These are phyloP conservation scores for Dipodascopsis uninucleata DNA, from an alignment of 805 yeast species.

Conservation along the genomic window DNA sequence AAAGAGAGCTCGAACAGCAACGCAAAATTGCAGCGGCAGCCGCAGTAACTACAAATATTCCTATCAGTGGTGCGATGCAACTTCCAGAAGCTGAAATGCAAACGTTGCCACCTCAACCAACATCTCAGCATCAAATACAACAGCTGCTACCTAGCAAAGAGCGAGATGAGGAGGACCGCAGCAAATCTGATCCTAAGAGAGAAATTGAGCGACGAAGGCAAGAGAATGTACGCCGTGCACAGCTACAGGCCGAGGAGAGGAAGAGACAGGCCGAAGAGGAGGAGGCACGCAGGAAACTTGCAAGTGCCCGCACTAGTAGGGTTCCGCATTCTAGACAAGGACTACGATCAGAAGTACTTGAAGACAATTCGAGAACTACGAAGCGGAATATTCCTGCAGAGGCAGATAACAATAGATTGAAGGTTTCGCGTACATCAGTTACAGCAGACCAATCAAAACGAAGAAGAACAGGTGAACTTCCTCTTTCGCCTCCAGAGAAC, in stretches of 20 bases:
- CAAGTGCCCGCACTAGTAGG: conserved; percentile 10
- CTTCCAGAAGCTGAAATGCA: too few species aligned
- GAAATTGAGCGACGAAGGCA: conserved; percentile 25
- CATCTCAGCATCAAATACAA: too few species aligned
- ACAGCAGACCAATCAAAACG: conserved; percentile 20
- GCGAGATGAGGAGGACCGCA: conserved; percentile 10
- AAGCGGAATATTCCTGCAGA: conserved; percentile 20
- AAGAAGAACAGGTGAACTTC: conserved; percentile 22
- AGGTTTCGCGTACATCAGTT: conserved; percentile 3
- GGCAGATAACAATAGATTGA: conserved; percentile 4
- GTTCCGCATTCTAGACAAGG: conserved; percentile 3
- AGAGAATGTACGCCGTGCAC: conserved; percentile 22
- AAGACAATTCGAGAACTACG: conserved; percentile 3
- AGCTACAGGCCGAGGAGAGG: conserved; percentile 11
- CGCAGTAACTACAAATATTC: conserved; percentile 1
- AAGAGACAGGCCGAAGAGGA: conserved; percentile 13
- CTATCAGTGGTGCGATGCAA: too few species aligned
- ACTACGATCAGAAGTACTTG: not conserved
- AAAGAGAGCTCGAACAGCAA: conserved; percentile 30
- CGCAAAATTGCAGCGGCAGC: conserved; percentile 25
- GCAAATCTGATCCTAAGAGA: conserved; percentile 17
- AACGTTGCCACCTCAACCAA: too few species aligned
- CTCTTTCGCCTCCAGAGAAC: conserved; percentile 13
- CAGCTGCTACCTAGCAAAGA: conserved; percentile 2
- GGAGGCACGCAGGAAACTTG: conserved; percentile 10